Conservation (phyloP, 768 basidiomycete genomes). For the Auricularia cornea region DNA sequence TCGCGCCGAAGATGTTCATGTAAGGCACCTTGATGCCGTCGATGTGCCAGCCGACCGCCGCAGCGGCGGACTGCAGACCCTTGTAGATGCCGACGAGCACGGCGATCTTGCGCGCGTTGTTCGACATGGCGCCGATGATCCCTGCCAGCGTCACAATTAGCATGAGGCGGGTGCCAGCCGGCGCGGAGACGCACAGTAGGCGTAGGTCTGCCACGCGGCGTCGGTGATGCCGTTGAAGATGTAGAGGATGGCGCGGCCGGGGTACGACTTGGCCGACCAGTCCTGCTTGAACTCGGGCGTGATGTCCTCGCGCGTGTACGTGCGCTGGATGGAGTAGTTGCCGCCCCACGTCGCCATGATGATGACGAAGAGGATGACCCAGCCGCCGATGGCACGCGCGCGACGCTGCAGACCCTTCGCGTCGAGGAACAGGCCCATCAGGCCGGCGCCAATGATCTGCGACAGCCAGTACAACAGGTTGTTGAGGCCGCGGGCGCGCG, state of each 20-base stretch:
- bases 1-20: conserved; percentile 11
- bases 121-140: conserved; percentile 64
- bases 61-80: neutral
- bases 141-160: too few relatives aligned
- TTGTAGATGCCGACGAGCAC: conserved; percentile 65
- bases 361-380: conserved; percentile 51
- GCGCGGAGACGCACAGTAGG: conserved; percentile 58
- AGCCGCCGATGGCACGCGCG: conserved; percentile 61
- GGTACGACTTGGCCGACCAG: too few relatives aligned
- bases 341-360: conserved; percentile 69
- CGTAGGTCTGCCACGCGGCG: conserved; percentile 77
- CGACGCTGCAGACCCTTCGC: conserved; percentile 47
- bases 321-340: conserved; percentile 38
- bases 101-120: conserved; percentile 70
- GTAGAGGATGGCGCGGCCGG: conserved; percentile 51
- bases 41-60: conserved; percentile 1
- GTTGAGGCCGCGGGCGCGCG: conserved; percentile 68
- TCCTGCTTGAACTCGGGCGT: conserved; percentile 52
- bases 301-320: conserved; percentile 45
- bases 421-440: conserved; percentile 66
- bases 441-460: conserved; percentile 67
- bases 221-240: conserved; percentile 70
- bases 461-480: conserved; percentile 73
- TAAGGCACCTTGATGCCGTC: conserved; percentile 1
- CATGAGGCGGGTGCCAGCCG: too few relatives aligned